phyloP scores from a whole-genome alignment of 2,329 filamentous ascomycete species.

The Stagonosporopsis rhizophila region DNA sequence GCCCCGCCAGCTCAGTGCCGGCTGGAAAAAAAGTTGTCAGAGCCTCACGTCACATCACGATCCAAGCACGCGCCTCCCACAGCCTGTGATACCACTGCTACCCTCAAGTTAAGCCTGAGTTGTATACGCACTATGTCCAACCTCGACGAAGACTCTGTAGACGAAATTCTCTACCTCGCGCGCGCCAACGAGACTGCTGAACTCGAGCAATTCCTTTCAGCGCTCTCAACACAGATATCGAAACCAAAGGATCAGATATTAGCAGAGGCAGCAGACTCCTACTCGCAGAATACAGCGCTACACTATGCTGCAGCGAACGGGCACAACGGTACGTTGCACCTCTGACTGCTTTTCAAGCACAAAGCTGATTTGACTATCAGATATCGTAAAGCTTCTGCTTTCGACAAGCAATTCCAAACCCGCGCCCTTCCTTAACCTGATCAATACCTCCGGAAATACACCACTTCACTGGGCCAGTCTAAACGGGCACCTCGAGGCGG shows the following conservation, averaged over 20 bases:
- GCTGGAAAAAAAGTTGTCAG: slow-evolving; percentile 17
- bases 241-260: slow-evolving; percentile 69
- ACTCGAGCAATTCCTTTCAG: slow-evolving; percentile 65
- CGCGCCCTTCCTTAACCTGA: slow-evolving; percentile 65
- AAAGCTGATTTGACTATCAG: slow-evolving; percentile 35
- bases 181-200: slow-evolving; percentile 78
- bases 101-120: not conserved
- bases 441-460: slow-evolving; percentile 87
- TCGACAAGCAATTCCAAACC: slow-evolving; percentile 36
- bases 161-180: slow-evolving; percentile 89
- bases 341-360: no score
- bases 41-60: slow-evolving; percentile 18
- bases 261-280: slow-evolving; percentile 72
- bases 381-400: slow-evolving; percentile 49
- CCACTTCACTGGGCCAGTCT: slow-evolving; percentile 92
- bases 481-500: slow-evolving; percentile 82
- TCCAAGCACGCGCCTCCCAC: slow-evolving; percentile 6
- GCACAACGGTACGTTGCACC: slow-evolving; percentile 67
- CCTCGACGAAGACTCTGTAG: slow-evolving; percentile 74
- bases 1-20: slow-evolving; percentile 2
- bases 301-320: slow-evolving; percentile 96
- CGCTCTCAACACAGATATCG: slow-evolving; percentile 68
- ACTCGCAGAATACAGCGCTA: slow-evolving; percentile 78
- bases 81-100: not conserved
- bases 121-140: slow-evolving; percentile 27